These are phyloP conservation scores for Rhodotorula sp. DNA, from an alignment of 1,284 basidiomycete species.

Conservation along the genomic window DNA sequence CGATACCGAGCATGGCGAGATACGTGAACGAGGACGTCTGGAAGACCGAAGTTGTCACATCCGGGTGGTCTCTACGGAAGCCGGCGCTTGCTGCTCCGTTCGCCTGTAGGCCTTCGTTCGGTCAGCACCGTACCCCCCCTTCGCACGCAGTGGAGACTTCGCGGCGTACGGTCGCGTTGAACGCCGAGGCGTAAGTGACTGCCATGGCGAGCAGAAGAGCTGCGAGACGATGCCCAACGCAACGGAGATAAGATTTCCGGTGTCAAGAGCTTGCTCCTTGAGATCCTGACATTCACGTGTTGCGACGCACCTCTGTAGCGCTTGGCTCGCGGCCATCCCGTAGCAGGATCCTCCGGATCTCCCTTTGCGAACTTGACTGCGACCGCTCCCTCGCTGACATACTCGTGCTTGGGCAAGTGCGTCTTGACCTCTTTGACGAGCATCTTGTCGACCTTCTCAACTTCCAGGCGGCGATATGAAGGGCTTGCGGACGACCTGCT, in stretches of 20 bases:
- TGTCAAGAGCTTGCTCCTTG: not conserved
- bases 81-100: slow-evolving; percentile 31
- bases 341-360: slow-evolving; percentile 15
- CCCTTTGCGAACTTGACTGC: slow-evolving; percentile 13
- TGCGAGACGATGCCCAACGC: not conserved
- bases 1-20: slow-evolving; percentile 40
- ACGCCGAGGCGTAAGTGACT: slow-evolving; percentile 35
- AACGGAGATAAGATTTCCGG: too few species aligned
- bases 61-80: slow-evolving; percentile 27
- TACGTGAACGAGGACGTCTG: slow-evolving; percentile 29
- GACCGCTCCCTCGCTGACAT: not conserved
- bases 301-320: slow-evolving; percentile 7
- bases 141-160: too few species aligned
- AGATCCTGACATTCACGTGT: not conserved
- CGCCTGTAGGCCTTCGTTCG: slow-evolving; percentile 11
- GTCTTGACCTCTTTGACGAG: slow-evolving; percentile 3
- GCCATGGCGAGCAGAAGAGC: slow-evolving; percentile 34
- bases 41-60: slow-evolving; percentile 9
- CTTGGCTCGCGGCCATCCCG: slow-evolving; percentile 9
- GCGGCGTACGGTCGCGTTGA: slow-evolving; percentile 6
- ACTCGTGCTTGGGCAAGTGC: slow-evolving; percentile 14
- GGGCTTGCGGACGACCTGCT: too few species aligned
- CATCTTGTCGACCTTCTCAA: not conserved
- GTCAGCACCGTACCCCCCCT: not conserved
- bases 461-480: not conserved